Conservation (phyloP, 129 eudicot species). For the Lactuca saligna region DNA sequence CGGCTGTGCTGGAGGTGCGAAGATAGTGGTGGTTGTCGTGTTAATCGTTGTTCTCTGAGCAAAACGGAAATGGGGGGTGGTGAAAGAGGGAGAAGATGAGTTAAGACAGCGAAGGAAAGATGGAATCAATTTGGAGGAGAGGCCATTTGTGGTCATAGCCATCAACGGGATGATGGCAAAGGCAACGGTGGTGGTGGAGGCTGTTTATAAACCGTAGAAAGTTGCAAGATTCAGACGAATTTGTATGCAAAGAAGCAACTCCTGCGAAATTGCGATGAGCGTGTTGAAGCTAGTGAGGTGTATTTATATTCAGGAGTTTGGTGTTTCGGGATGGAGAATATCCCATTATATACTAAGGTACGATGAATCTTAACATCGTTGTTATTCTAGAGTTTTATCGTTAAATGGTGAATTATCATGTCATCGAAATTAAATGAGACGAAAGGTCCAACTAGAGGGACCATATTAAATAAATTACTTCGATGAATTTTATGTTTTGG, state of each 20-base stretch:
- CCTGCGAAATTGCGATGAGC: background rate
- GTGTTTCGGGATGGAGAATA: no score
- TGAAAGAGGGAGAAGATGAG: conserved; percentile 13
- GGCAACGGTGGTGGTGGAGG: conserved; percentile 1
- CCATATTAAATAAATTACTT: no score
- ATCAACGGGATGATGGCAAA: conserved; percentile 14
- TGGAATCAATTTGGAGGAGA: conserved; percentile 23
- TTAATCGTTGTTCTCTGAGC: conserved; percentile 36
- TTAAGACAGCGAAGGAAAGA: conserved; percentile 24
- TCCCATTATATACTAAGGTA: no score
- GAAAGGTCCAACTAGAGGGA: no score
- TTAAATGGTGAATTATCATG: no score
- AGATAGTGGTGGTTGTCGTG: conserved; percentile 8
- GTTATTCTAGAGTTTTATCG: no score
- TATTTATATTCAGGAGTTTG: no score
- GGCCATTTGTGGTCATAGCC: conserved; percentile 44
- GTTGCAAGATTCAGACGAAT: background rate
- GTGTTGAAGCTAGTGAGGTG: background rate
- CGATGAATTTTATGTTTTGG: no score
- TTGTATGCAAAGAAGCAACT: background rate
- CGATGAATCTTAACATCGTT: no score
- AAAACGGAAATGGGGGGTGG: conserved; percentile 26
- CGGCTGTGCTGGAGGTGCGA: conserved; percentile 17
- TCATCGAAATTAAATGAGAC: no score
- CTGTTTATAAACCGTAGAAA: background rate